Percentiles rank a stretch among this genome's conserved stretches.
These are phyloP conservation scores for Articulospora tetracladia DNA, from an alignment of 495 filamentous ascomycete species.

Conservation along the genomic window DNA sequence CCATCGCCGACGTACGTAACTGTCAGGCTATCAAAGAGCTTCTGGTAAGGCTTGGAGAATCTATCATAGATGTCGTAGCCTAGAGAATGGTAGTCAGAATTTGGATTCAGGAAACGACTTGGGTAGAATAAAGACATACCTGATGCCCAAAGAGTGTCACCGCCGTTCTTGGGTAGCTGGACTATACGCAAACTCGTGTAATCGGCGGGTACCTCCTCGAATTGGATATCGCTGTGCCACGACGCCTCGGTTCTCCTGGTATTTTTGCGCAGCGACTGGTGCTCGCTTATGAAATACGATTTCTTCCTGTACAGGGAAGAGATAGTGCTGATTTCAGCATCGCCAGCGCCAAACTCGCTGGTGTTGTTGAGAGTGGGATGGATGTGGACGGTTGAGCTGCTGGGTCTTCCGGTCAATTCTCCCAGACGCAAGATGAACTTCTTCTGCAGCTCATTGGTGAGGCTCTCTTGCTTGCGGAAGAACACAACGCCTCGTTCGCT, in stretches of 20 bases:
- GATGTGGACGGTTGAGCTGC: slow-evolving; percentile 61
- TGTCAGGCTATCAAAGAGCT: slow-evolving; percentile 65
- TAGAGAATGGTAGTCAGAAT: not conserved
- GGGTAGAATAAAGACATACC: slow-evolving; percentile 28
- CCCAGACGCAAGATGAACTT: slow-evolving; percentile 61
- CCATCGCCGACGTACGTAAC: slow-evolving; percentile 56
- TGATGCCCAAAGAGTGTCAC: slow-evolving; percentile 68
- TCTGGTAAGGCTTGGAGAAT: slow-evolving; percentile 56
- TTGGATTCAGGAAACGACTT: not conserved
- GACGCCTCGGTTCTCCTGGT: slow-evolving; percentile 25
- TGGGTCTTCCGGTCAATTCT: slow-evolving; percentile 60
- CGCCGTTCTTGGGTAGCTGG: slow-evolving; percentile 61
- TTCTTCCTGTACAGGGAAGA: slow-evolving; percentile 53
- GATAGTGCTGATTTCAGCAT: slow-evolving; percentile 71
- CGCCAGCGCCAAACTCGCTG: slow-evolving; percentile 44
- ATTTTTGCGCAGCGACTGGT: slow-evolving; percentile 31
- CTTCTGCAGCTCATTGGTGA: slow-evolving; percentile 60
- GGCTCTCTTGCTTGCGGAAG: slow-evolving; percentile 70
- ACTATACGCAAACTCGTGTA: slow-evolving; percentile 57
- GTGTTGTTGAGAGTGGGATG: slow-evolving; percentile 62
- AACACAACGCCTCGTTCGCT: slow-evolving; percentile 75
- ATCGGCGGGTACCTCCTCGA: slow-evolving; percentile 60
- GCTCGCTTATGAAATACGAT: slow-evolving; percentile 36
- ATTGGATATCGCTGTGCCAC: slow-evolving; percentile 66
- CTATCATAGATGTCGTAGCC: slow-evolving; percentile 72